Conservation (phyloP, 2,329 filamentous ascomycete species). For the Ramularia endophylla region DNA sequence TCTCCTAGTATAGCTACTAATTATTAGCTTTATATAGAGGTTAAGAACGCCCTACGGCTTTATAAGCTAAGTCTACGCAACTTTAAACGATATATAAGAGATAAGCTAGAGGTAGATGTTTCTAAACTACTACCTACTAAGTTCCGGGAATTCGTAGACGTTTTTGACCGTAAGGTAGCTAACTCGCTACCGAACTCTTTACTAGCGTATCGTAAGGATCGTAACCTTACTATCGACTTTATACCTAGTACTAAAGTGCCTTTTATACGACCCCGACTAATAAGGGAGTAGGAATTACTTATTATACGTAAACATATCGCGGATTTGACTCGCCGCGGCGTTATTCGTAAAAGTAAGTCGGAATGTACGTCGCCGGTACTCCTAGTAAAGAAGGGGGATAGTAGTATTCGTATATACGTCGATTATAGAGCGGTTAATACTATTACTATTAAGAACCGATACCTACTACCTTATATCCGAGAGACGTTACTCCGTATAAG, state of each 20-base stretch:
- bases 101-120: neutral
- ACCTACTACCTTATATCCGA: conserved; percentile 22
- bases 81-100: neutral
- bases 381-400: neutral
- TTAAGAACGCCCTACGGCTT: neutral
- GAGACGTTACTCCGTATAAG: conserved; percentile 17
- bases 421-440: conserved; percentile 25
- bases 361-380: neutral
- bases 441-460: conserved; percentile 26
- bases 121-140: neutral
- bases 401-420: conserved; percentile 4
- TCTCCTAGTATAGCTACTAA: neutral
- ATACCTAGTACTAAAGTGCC: neutral
- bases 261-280: neutral
- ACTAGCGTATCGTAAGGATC: neutral
- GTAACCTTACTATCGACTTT: neutral
- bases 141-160: neutral
- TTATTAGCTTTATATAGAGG: neutral
- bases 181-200: neutral
- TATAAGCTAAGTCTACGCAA: neutral
- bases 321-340: neutral
- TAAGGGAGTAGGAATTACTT: neutral
- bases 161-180: neutral
- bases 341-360: neutral
- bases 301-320: neutral